Evolutionary conservation across 1,139 yeast species (phyloP).

Genomic region (Arxiozyma telluris): DNA sequence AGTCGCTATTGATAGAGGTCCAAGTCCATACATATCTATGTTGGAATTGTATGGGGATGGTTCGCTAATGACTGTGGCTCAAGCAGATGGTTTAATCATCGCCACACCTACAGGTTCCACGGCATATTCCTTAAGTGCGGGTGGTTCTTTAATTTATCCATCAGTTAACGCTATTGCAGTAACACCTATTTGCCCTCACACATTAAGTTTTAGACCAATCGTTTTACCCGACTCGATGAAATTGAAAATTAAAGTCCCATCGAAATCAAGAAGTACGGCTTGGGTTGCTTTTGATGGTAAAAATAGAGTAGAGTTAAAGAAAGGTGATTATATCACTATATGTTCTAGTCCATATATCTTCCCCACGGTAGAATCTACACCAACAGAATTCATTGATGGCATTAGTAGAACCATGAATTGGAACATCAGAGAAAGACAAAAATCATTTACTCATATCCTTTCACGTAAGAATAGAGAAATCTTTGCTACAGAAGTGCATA

Average conservation of each 20-base stretch:
- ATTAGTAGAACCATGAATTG: slow-evolving; percentile 78
- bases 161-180: slow-evolving; percentile 81
- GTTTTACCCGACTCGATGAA: slow-evolving; percentile 80
- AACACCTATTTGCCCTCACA: slow-evolving; percentile 89
- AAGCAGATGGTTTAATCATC: slow-evolving; percentile 80
- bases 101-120: slow-evolving; percentile 93
- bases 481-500: slow-evolving; percentile 10
- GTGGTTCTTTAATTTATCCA: slow-evolving; percentile 88
- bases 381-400: slow-evolving; percentile 74
- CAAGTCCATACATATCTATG: slow-evolving; percentile 79
- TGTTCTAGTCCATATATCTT: slow-evolving; percentile 76
- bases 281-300: slow-evolving; percentile 92
- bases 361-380: slow-evolving; percentile 71
- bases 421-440: slow-evolving; percentile 78
- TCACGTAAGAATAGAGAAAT: slow-evolving; percentile 27
- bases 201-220: slow-evolving; percentile 79
- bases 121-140: slow-evolving; percentile 83
- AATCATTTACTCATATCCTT: slow-evolving; percentile 46
- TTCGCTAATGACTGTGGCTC: slow-evolving; percentile 70
- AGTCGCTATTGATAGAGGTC: slow-evolving; percentile 79
- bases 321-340: slow-evolving; percentile 70
- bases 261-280: slow-evolving; percentile 60
- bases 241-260: slow-evolving; percentile 65
- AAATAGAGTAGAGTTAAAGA: slow-evolving; percentile 58
- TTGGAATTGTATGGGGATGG: slow-evolving; percentile 80